Evolutionary conservation across 2,329 filamentous ascomycete genomes (phyloP).

Genomic region (Penicillium sp.): DNA sequence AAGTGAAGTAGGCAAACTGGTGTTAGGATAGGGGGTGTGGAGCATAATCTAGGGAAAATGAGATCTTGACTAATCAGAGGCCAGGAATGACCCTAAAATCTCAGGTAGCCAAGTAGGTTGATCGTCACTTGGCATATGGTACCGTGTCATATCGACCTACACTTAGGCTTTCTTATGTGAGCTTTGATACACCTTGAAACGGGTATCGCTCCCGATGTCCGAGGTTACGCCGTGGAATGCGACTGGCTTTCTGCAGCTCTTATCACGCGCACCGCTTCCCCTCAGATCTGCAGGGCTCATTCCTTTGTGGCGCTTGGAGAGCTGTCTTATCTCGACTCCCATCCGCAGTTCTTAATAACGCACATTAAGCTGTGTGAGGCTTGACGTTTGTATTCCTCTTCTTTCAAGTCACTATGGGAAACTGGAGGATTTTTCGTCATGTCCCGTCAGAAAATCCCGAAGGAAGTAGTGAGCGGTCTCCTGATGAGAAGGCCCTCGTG

Average conservation of each 20-base stretch:
- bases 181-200: neutral
- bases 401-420: slow-evolving; percentile 9
- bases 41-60: too few relatives aligned
- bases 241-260: slow-evolving; percentile 6
- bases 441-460: slow-evolving; percentile 1
- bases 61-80: too few relatives aligned
- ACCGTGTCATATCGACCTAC: slow-evolving; percentile 7
- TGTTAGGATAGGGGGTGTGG: too few relatives aligned
- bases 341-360: neutral
- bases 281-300: slow-evolving; percentile 9
- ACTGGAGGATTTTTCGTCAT: slow-evolving; percentile 12
- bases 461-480: slow-evolving; percentile 14
- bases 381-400: neutral
- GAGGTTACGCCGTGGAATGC: neutral
- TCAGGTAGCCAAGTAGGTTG: too few relatives aligned
- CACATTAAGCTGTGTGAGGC: neutral
- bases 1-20: too few relatives aligned
- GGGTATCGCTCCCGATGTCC: neutral
- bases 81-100: too few relatives aligned
- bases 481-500: slow-evolving; percentile 39
- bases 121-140: neutral
- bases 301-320: neutral
- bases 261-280: slow-evolving; percentile 12
- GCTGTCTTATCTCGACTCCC: neutral
- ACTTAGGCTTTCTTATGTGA: neutral